Percentiles rank a stretch among this genome's conserved stretches.
These are phyloP conservation scores for Daldinia vernicosa DNA, from an alignment of 495 filamentous ascomycete species.

Conservation along the genomic window DNA sequence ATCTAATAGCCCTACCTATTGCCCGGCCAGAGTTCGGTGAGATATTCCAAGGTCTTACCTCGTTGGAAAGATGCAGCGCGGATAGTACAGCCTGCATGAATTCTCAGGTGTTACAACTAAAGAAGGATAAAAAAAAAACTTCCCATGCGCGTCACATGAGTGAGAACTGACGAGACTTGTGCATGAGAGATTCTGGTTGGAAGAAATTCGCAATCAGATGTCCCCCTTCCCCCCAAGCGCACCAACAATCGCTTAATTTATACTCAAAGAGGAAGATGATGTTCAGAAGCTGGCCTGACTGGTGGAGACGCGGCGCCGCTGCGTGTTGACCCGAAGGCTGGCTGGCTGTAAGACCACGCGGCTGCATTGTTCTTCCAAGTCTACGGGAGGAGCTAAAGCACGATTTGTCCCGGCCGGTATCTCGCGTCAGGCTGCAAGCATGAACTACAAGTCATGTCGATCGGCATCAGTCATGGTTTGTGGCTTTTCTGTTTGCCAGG, in stretches of 20 bases:
- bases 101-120: conserved; percentile 25
- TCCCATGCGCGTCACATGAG: conserved; percentile 34
- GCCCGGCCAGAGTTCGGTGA: conserved; percentile 38
- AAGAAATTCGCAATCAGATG: conserved; percentile 25
- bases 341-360: neutral
- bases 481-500: neutral
- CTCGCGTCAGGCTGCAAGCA: neutral
- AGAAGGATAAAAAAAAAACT: neutral
- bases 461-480: neutral
- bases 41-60: conserved; percentile 44
- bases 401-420: conserved; percentile 1
- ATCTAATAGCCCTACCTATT: conserved; percentile 30
- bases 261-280: neutral
- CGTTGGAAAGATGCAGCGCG: conserved; percentile 24
- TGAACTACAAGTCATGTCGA: neutral
- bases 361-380: conserved; percentile 1
- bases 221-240: neutral
- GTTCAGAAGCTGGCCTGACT: neutral
- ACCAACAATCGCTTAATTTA: neutral
- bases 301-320: neutral
- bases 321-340: neutral
- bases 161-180: conserved; percentile 28
- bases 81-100: conserved; percentile 20
- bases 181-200: conserved; percentile 1
- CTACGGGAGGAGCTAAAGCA: neutral